Conservation (phyloP, 495 filamentous ascomycete species). For the Podospora pseudoanserina region DNA sequence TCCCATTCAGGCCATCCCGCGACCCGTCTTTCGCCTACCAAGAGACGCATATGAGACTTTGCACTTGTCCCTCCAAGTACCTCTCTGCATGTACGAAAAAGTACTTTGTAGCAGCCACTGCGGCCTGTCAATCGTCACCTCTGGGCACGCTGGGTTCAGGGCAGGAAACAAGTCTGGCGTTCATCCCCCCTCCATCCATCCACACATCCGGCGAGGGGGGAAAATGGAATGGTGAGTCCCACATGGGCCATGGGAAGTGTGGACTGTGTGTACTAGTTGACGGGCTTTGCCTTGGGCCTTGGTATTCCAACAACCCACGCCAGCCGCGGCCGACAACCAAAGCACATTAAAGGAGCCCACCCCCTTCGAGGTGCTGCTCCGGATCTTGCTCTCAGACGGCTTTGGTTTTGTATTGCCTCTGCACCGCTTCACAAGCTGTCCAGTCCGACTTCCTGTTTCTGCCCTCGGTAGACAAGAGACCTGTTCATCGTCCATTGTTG, state of each 20-base stretch:
- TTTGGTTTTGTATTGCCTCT: conserved; percentile 13
- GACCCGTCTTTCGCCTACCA: conserved; percentile 21
- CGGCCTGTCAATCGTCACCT: conserved; percentile 2
- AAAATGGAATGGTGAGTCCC: not conserved
- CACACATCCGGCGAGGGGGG: conserved; percentile 13
- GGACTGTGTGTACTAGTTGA: not conserved
- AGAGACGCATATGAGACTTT: conserved; percentile 11
- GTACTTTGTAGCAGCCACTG: conserved; percentile 27
- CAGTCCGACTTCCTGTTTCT: not conserved
- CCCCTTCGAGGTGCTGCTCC: conserved; percentile 29
- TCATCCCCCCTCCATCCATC: not conserved
- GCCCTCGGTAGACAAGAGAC: not conserved
- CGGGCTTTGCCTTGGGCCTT: not conserved
- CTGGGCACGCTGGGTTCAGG: conserved; percentile 3
- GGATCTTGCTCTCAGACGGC: conserved; percentile 22
- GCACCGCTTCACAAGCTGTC: not conserved
- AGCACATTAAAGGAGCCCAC: conserved; percentile 27
- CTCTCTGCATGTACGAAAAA: not conserved
- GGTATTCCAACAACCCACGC: conserved; percentile 21
- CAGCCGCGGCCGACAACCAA: conserved; percentile 7
- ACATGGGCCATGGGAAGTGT: not conserved
- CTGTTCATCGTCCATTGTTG: too few species aligned
- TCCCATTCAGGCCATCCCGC: conserved; percentile 22
- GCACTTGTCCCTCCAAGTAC: not conserved
- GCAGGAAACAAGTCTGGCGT: conserved; percentile 13